phyloP scores from a whole-genome alignment of 2,329 filamentous ascomycete genomes.

The Graphiopsis chlorocephala region DNA sequence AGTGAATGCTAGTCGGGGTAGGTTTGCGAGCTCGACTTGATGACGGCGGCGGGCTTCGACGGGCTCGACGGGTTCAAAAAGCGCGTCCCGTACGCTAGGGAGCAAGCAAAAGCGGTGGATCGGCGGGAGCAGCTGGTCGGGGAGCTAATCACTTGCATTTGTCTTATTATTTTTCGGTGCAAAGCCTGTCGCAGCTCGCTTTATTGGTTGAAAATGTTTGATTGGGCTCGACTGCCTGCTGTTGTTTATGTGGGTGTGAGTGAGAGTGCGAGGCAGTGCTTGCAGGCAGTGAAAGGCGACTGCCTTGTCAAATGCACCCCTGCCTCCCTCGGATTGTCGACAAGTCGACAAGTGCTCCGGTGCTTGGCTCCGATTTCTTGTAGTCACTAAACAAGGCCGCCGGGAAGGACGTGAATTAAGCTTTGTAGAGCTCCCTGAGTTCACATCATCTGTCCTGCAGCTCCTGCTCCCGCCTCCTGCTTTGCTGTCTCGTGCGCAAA shows the following conservation, averaged over 20 bases:
- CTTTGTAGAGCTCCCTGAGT: conserved; percentile 2
- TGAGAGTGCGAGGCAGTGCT: not conserved
- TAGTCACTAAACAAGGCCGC: not conserved
- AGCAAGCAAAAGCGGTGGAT: not conserved
- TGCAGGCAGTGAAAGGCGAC: not conserved
- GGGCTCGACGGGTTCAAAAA: not conserved
- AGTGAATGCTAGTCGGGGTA: not conserved
- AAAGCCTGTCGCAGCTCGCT: not conserved
- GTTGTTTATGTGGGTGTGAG: not conserved
- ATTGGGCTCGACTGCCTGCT: not conserved
- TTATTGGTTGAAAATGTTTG: not conserved
- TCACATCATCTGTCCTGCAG: not conserved
- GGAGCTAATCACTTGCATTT: not conserved
- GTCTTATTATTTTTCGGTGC: not conserved
- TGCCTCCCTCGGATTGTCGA: not conserved
- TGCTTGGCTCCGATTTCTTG: conserved; percentile 4
- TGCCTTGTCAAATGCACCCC: not conserved
- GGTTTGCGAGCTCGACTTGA: conserved; percentile 3
- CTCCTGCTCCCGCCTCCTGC: conserved; percentile 1
- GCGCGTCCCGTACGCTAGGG: not conserved
- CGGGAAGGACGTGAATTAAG: not conserved
- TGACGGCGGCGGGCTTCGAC: not conserved
- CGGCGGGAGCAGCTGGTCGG: not conserved
- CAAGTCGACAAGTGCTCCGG: not conserved
- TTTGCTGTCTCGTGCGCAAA: conserved; percentile 2